Conservation (phyloP, 2,329 filamentous ascomycete genomes). For the Parastagonospora nodorum region DNA sequence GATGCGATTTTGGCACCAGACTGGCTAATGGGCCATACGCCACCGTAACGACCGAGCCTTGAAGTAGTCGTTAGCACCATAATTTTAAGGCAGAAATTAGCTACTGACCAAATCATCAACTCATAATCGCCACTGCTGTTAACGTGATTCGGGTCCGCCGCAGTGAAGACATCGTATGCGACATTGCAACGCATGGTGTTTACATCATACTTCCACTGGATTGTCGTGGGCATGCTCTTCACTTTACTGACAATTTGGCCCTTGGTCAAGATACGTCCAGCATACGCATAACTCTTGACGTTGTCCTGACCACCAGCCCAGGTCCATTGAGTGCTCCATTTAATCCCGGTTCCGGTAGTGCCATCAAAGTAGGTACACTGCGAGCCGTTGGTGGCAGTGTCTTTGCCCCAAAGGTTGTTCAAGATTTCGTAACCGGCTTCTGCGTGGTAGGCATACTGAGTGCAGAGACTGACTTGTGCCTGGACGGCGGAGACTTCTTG, state of each 20-base stretch:
- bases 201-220: slow-evolving; percentile 19
- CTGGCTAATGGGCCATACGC: slow-evolving; percentile 36
- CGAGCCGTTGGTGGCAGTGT: slow-evolving; percentile 10
- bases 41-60: slow-evolving; percentile 60
- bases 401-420: slow-evolving; percentile 7
- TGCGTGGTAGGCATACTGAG: slow-evolving; percentile 6
- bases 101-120: slow-evolving; percentile 22
- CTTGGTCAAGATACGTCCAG: slow-evolving; percentile 13
- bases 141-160: slow-evolving; percentile 16
- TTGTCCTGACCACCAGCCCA: slow-evolving; percentile 22
- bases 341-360: slow-evolving; percentile 10
- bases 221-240: slow-evolving; percentile 15
- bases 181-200: slow-evolving; percentile 16
- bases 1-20: not conserved
- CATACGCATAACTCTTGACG: slow-evolving; percentile 23
- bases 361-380: slow-evolving; percentile 21
- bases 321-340: slow-evolving; percentile 15
- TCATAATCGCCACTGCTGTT: slow-evolving; percentile 24
- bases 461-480: slow-evolving; percentile 1
- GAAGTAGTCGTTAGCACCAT: not conserved
- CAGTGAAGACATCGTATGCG: slow-evolving; percentile 25
- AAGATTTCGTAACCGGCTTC: slow-evolving; percentile 3
- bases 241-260: slow-evolving; percentile 11
- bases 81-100: not conserved
- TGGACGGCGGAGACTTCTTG: not conserved